A percentile compares a stretch with the other conserved stretches of the same genome.
phyloP scores from a whole-genome alignment of 345 rosid genomes.

The Iberis pinnata region DNA sequence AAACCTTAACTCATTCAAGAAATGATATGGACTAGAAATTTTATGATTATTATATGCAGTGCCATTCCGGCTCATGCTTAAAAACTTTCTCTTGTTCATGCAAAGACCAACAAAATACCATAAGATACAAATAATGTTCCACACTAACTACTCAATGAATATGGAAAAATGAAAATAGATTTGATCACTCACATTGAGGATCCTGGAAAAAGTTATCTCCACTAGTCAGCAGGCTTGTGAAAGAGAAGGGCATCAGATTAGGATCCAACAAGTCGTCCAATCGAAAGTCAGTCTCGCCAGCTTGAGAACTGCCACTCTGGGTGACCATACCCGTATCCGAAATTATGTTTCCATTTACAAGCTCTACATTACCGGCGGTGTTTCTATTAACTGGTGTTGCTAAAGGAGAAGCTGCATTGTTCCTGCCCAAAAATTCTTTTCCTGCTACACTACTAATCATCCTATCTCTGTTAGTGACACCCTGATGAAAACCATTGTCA shows the following conservation, averaged over 20 bases:
- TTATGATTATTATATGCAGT: not conserved
- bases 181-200: conserved; percentile 19
- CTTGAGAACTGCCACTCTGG: conserved; percentile 32
- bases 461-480: conserved; percentile 16
- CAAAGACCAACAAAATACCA: not conserved
- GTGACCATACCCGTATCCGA: conserved; percentile 17
- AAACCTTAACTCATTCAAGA: conserved; percentile 9
- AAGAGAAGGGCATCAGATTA: conserved; percentile 30
- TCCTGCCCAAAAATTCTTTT: conserved; percentile 17
- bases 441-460: conserved; percentile 33
- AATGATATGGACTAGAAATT: conserved; percentile 6
- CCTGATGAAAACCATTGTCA: conserved; percentile 10
- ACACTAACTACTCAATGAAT: not conserved
- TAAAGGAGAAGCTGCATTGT: conserved; percentile 26
- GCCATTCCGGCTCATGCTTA: not conserved
- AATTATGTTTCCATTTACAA: conserved; percentile 2
- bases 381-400: conserved; percentile 16
- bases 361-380: conserved; percentile 7
- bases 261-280: conserved; percentile 23
- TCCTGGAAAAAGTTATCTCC: conserved; percentile 23
- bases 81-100: not conserved
- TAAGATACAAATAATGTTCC: not conserved
- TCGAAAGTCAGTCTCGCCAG: conserved; percentile 18
- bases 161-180: not conserved
- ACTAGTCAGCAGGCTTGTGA: conserved; percentile 27